phyloP scores from a whole-genome alignment of 371 early-diverging fungal genomes.

The Nematocida parisii region DNA sequence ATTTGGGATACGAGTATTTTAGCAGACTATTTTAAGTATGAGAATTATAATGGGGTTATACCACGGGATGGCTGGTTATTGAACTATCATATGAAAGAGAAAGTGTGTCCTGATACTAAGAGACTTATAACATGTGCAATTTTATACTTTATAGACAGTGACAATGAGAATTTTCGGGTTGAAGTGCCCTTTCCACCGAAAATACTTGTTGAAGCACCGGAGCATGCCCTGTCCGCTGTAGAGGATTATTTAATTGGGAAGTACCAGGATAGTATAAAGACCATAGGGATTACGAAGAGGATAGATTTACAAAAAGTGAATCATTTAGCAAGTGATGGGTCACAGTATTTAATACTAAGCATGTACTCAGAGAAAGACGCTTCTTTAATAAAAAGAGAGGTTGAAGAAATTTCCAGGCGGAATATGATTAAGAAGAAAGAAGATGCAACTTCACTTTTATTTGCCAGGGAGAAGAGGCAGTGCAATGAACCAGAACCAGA shows the following conservation, averaged over 20 bases:
- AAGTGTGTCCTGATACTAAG: slow-evolving; percentile 6
- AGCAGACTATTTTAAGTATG: slow-evolving; percentile 66
- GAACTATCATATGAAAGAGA: slow-evolving; percentile 60
- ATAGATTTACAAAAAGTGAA: slow-evolving; percentile 60
- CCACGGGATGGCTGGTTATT: slow-evolving; percentile 67
- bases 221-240: slow-evolving; percentile 18
- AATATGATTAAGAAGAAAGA: slow-evolving; percentile 39
- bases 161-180: slow-evolving; percentile 58
- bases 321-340: slow-evolving; percentile 59
- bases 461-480: slow-evolving; percentile 30
- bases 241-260: slow-evolving; percentile 64
- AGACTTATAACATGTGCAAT: slow-evolving; percentile 24
- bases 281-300: slow-evolving; percentile 44
- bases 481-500: not conserved
- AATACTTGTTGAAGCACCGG: slow-evolving; percentile 57
- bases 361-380: slow-evolving; percentile 55
- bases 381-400: slow-evolving; percentile 50
- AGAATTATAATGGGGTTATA: slow-evolving; percentile 35
- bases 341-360: slow-evolving; percentile 58
- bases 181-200: slow-evolving; percentile 62
- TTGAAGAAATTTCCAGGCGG: slow-evolving; percentile 50
- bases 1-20: slow-evolving; percentile 27
- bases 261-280: slow-evolving; percentile 54
- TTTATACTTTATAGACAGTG: slow-evolving; percentile 66
- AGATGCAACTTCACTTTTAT: slow-evolving; percentile 12